phyloP scores from a whole-genome alignment of 768 basidiomycete genomes.

The Panaeolus cyanescens region DNA sequence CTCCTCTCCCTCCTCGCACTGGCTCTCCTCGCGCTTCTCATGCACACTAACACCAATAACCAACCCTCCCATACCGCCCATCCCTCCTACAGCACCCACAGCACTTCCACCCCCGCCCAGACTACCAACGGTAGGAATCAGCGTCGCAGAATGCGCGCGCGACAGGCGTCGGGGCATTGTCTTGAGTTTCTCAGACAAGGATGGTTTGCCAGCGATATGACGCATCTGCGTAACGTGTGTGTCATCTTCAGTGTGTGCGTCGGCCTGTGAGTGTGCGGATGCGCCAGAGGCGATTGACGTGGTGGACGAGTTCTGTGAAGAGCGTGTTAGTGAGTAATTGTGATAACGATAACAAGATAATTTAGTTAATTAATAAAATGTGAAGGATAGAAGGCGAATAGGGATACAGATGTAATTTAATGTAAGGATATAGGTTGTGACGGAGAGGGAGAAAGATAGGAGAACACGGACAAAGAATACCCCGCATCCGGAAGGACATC shows the following conservation, averaged over 20 bases:
- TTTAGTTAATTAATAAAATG: background rate
- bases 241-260: conserved; percentile 40
- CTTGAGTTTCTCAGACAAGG: conserved; percentile 20
- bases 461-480: too few relatives aligned
- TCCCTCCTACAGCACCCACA: background rate
- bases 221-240: conserved; percentile 51
- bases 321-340: conserved; percentile 14
- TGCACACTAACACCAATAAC: background rate
- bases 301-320: conserved; percentile 46
- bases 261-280: conserved; percentile 34
- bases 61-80: background rate
- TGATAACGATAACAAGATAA: background rate
- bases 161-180: background rate
- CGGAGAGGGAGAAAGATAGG: background rate
- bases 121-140: background rate
- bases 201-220: conserved; percentile 44
- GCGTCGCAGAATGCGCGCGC: background rate
- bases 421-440: too few relatives aligned
- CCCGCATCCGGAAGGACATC: too few relatives aligned
- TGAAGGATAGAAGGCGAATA: background rate
- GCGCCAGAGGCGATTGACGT: conserved; percentile 45
- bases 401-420: too few relatives aligned
- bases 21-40: background rate
- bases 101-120: background rate
- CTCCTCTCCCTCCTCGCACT: background rate